Evolutionary conservation across 225 moss, liverwort and hornwort species (phyloP).

Genomic region (Anthoceros angustus): DNA sequence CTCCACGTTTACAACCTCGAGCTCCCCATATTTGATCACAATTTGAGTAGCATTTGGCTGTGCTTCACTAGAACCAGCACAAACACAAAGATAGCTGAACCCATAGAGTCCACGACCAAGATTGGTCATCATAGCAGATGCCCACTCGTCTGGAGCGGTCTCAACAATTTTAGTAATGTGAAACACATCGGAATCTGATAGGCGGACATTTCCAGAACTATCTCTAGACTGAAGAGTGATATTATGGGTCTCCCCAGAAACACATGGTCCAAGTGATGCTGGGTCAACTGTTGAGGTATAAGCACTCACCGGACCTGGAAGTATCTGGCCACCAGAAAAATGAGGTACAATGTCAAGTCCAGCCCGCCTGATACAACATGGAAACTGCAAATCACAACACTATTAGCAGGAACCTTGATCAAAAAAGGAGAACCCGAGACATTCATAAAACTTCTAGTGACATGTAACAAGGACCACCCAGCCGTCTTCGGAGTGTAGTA

Average conservation of each 20-base stretch:
- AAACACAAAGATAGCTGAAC: slow-evolving; percentile 24
- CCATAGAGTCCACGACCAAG: slow-evolving; percentile 27
- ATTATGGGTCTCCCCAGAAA: slow-evolving; percentile 14
- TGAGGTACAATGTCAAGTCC: slow-evolving; percentile 18
- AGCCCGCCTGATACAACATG: neutral
- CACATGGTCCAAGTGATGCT: slow-evolving; percentile 23
- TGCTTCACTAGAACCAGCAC: slow-evolving; percentile 6
- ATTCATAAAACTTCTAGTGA: neutral
- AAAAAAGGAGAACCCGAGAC: neutral
- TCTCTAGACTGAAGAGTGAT: slow-evolving; percentile 35
- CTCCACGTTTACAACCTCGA: slow-evolving; percentile 7
- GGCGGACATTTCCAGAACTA: slow-evolving; percentile 21
- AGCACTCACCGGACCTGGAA: slow-evolving; percentile 18
- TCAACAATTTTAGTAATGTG: slow-evolving; percentile 24
- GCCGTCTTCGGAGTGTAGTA: neutral
- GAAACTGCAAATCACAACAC: too few relatives aligned
- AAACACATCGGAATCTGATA: slow-evolving; percentile 17
- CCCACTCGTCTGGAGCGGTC: slow-evolving; percentile 20
- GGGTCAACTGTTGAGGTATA: slow-evolving; percentile 24
- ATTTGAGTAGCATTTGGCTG: slow-evolving; percentile 9
- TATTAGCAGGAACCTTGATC: neutral
- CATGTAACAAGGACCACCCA: neutral
- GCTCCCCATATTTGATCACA: neutral
- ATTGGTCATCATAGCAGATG: slow-evolving; percentile 17
- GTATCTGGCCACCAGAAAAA: slow-evolving; percentile 18